These are phyloP conservation scores for Acorus gramineus DNA, from an alignment of 106 monocot genomes.

Conservation along the genomic window DNA sequence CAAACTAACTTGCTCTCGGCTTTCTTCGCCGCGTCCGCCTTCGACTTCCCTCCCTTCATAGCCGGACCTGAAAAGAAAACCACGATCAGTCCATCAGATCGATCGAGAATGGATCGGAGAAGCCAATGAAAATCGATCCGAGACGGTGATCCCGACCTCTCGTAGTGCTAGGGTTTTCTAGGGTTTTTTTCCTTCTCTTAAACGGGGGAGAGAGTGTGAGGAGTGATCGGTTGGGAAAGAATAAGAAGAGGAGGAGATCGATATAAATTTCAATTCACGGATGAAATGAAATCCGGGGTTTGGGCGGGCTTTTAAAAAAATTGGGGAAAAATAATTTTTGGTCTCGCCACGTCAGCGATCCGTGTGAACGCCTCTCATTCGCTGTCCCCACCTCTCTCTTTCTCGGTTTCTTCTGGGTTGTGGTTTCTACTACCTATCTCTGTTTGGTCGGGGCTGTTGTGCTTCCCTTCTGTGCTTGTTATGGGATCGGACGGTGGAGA, in stretches of 20 bases:
- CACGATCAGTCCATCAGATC: slow-evolving; percentile 1
- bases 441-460: too few species aligned
- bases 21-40: slow-evolving; percentile 32
- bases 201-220: background rate
- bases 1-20: slow-evolving; percentile 30
- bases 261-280: slow-evolving; percentile 7
- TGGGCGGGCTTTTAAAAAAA: slow-evolving; percentile 28
- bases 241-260: slow-evolving; percentile 2
- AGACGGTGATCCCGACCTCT: background rate
- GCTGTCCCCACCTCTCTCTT: background rate
- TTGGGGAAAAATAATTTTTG: too few species aligned
- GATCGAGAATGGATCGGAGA: background rate
- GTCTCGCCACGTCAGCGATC: slow-evolving; percentile 52
- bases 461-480: too few species aligned
- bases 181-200: too few species aligned
- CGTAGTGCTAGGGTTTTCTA: slow-evolving; percentile 5
- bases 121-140: too few species aligned
- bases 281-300: background rate
- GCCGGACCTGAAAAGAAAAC: slow-evolving; percentile 8
- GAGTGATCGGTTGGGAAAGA: slow-evolving; percentile 1
- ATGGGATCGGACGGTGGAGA: too few species aligned
- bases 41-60: slow-evolving; percentile 44
- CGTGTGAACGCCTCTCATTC: slow-evolving; percentile 24
- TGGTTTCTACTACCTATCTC: too few species aligned
- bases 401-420: background rate